Evolutionary conservation across 371 early-diverging fungal genomes (phyloP).

Genomic region (Mortierella sp.): DNA sequence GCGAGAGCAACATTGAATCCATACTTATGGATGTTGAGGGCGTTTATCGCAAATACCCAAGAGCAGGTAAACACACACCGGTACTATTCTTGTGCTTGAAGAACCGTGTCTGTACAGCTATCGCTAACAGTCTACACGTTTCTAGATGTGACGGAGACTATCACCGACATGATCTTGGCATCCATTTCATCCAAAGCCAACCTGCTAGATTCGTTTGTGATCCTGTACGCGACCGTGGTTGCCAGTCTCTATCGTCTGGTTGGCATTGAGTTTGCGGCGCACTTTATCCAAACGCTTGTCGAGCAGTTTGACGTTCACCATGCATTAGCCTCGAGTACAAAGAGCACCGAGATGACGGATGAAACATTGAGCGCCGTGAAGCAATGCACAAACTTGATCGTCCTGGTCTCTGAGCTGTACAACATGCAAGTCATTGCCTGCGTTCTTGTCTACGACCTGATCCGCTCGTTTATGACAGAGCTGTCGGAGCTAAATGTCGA

Average conservation of each 20-base stretch:
- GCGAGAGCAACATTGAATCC: conserved; percentile 90
- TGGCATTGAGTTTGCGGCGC: conserved; percentile 91
- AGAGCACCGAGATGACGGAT: conserved; percentile 57
- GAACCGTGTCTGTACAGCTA: not conserved
- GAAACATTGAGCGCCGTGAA: conserved; percentile 62
- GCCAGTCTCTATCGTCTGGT: conserved; percentile 82
- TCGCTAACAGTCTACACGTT: not conserved
- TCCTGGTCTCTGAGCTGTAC: conserved; percentile 87
- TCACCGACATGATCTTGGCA: conserved; percentile 78
- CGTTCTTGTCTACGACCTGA: conserved; percentile 87
- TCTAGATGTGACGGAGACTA: conserved; percentile 85
- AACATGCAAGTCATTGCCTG: conserved; percentile 90
- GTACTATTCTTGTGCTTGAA: not conserved
- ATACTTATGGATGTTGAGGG: conserved; percentile 85
- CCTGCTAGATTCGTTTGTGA: conserved; percentile 90
- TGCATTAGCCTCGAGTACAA: conserved; percentile 49
- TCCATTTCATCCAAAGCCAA: conserved; percentile 84
- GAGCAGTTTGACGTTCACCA: conserved; percentile 78
- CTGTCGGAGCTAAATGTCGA: conserved; percentile 89
- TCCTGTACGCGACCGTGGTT: conserved; percentile 87
- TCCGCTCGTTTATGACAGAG: conserved; percentile 73
- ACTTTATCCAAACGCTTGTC: conserved; percentile 85
- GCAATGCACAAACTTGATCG: conserved; percentile 82
- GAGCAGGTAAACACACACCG: conserved; percentile 70
- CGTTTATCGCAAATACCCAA: conserved; percentile 80